Evolutionary conservation across 2,329 filamentous ascomycete species (phyloP).

Genomic region (Ustulina deusta): DNA sequence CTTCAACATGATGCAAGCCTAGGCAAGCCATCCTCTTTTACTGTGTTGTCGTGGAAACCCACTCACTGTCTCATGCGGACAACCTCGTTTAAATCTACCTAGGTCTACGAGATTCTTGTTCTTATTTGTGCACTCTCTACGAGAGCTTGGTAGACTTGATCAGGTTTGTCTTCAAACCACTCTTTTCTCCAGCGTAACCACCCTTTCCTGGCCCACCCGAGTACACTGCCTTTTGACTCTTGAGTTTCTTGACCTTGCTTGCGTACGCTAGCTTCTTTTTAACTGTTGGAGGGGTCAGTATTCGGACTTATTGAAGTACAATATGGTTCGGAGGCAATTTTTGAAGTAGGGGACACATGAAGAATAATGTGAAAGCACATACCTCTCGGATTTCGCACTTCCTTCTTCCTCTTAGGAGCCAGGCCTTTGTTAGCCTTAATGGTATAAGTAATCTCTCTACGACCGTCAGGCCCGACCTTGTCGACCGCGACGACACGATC

Average conservation of each 20-base stretch:
- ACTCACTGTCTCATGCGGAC: not conserved
- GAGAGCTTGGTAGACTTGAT: constrained; percentile 90
- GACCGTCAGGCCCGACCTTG: constrained; percentile 82
- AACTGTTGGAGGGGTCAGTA: constrained; percentile 29
- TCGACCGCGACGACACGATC: constrained; percentile 74
- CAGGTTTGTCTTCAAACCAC: constrained; percentile 93
- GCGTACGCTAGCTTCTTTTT: constrained; percentile 99
- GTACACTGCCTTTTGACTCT: constrained; percentile 85
- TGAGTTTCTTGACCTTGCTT: constrained; percentile 96
- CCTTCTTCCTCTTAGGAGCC: constrained; percentile 90
- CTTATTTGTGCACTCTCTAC: constrained; percentile 6
- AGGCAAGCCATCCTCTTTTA: not conserved
- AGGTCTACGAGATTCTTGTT: not conserved
- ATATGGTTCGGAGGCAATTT: not conserved
- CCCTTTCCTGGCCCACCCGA: constrained; percentile 86
- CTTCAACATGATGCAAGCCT: not conserved
- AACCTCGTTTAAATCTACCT: not conserved
- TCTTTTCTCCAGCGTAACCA: constrained; percentile 90
- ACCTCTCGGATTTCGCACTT: constrained; percentile 87
- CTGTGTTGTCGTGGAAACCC: not conserved
- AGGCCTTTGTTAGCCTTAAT: constrained; percentile 99
- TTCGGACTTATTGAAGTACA: not conserved
- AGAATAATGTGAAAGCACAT: constrained; percentile 15
- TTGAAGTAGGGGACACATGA: not conserved
- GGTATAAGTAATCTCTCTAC: constrained; percentile 90